Evolutionary conservation across 1,284 basidiomycete species (phyloP).

Genomic region (Microbotryomycetes sp.): DNA sequence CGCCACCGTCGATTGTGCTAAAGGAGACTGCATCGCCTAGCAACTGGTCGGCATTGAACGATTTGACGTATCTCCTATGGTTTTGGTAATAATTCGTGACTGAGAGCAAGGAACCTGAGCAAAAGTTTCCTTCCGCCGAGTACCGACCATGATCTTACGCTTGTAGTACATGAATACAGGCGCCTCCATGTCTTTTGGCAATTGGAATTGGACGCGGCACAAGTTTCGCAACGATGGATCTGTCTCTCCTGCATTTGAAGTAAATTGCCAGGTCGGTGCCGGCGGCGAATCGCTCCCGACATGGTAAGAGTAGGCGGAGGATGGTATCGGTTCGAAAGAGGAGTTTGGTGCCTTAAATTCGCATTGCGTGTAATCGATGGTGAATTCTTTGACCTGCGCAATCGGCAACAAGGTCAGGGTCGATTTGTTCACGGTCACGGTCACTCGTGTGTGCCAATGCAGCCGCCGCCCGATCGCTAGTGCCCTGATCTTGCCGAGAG

Average conservation of each 20-base stretch:
- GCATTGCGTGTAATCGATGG: slow-evolving; percentile 91
- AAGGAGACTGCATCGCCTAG: slow-evolving; percentile 59
- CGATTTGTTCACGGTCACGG: too few species aligned
- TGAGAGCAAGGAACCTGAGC: background rate
- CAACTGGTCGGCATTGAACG: slow-evolving; percentile 76
- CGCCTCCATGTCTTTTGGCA: slow-evolving; percentile 67
- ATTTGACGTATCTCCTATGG: slow-evolving; percentile 95
- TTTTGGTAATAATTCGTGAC: slow-evolving; percentile 72
- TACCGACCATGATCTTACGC: slow-evolving; percentile 56
- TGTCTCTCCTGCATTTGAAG: slow-evolving; percentile 7
- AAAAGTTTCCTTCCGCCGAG: too few species aligned
- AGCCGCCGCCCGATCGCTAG: too few species aligned
- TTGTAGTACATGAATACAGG: slow-evolving; percentile 95
- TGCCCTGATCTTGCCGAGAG: too few species aligned
- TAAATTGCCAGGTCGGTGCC: slow-evolving; percentile 32
- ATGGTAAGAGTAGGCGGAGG: slow-evolving; percentile 62
- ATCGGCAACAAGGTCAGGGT: background rate
- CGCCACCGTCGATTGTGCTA: slow-evolving; percentile 56
- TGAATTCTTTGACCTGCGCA: slow-evolving; percentile 76
- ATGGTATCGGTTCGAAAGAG: slow-evolving; percentile 55
- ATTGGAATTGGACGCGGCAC: slow-evolving; percentile 70
- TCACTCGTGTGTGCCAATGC: too few species aligned
- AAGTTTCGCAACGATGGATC: slow-evolving; percentile 38
- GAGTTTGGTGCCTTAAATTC: slow-evolving; percentile 54
- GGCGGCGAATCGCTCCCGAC: slow-evolving; percentile 24